Base-by-base conservation (phyloP, 73 alveolate genomes). In the Blepharisma japonicum region DNA sequence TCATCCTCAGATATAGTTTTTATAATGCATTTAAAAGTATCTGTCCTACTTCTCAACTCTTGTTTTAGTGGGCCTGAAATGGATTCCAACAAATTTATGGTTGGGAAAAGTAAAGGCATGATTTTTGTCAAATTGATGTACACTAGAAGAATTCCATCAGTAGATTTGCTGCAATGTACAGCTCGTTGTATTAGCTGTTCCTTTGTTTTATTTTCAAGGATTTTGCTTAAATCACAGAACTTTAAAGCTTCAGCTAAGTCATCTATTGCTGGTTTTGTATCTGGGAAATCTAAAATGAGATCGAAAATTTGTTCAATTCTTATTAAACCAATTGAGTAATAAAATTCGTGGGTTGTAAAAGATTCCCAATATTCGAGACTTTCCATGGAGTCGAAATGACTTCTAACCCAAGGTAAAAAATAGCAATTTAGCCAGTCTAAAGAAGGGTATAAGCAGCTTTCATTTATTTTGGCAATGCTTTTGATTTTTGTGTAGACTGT, bases 11-110 rank as follows among this genome's bases (percentile, higher is more conserved):
- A 70, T 23, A 94, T 89, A 49, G 92, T 87, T 18, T 87, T 81
- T 18, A 91, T 89, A 53, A 94, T 94, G 88, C 98, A 90, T 74
- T 90, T 87, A 68, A 94, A 86, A 56, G 98, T 91, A 71, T 94
- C 98, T 54, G 78, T 78, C 55, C 97, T 81, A 32, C 77, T 72
- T 39, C 93, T 78, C 68, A 94, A 83, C 74, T 94, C 90, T 71
- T 94, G 93, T 77, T 89, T 89, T 45, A 94, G 86, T 6, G 98
- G 98, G 49, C 83, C 94, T 45, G 94, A 81, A 49, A 94, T 89
- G 50, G 85, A 71, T 55, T 91, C 96, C 9, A 94, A 85, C 72
- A 93, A 66, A 49, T 84, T 74, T 48, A 89, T 86, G 2, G 95
- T 81, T 32, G 97, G 94, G 53, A 90, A 96, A 21, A 94, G 85